Conservation (phyloP, 768 basidiomycete species). For the Lactarius trivialis region DNA sequence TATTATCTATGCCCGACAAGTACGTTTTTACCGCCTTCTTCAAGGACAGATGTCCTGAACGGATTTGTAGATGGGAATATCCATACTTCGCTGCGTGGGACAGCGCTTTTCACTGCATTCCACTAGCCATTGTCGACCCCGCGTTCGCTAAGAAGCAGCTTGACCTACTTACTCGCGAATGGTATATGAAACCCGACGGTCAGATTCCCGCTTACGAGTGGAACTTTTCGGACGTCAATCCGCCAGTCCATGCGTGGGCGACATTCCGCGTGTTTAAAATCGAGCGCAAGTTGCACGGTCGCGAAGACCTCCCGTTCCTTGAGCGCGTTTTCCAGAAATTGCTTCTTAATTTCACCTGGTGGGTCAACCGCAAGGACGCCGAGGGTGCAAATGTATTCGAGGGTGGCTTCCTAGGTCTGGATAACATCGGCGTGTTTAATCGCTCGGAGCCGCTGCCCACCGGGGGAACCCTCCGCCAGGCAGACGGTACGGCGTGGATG, state of each 20-base stretch:
- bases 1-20: slow-evolving; percentile 99
- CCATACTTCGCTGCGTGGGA: slow-evolving; percentile 99
- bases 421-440: slow-evolving; percentile 98
- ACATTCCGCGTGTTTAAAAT: slow-evolving; percentile 99
- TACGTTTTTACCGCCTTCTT: slow-evolving; percentile 31
- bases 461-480: slow-evolving; percentile 89
- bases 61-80: slow-evolving; percentile 78
- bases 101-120: slow-evolving; percentile 99
- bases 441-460: slow-evolving; percentile 95
- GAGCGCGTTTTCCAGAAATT: slow-evolving; percentile 99
- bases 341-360: slow-evolving; percentile 97
- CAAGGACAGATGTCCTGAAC: neutral
- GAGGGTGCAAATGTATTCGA: slow-evolving; percentile 97
- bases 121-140: slow-evolving; percentile 92
- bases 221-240: slow-evolving; percentile 99
- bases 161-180: slow-evolving; percentile 92
- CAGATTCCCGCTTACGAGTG: slow-evolving; percentile 99
- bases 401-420: slow-evolving; percentile 94
- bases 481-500: slow-evolving; percentile 99
- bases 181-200: slow-evolving; percentile 99
- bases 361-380: slow-evolving; percentile 97
- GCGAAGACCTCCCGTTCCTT: slow-evolving; percentile 85
- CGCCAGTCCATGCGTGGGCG: slow-evolving; percentile 98
- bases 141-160: slow-evolving; percentile 96
- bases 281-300: slow-evolving; percentile 89